These are phyloP conservation scores for Ganoderma leucocontextum DNA, from an alignment of 1,284 basidiomycete genomes.

Conservation along the genomic window DNA sequence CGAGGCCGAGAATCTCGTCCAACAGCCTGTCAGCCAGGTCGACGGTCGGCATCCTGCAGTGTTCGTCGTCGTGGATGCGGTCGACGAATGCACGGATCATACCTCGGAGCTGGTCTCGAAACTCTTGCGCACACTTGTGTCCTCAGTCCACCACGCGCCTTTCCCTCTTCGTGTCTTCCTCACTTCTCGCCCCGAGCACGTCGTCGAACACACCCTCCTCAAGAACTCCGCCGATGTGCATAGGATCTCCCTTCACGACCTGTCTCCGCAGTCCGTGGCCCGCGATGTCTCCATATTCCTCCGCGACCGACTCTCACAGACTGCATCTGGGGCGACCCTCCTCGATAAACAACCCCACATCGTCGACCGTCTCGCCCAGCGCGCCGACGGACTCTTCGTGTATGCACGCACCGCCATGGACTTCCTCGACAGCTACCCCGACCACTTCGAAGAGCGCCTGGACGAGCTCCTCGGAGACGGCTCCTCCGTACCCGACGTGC, in stretches of 20 bases:
- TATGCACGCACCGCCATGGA: constrained; percentile 18
- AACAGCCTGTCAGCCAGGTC: not conserved
- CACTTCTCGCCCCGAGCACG: not conserved
- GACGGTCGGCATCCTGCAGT: not conserved
- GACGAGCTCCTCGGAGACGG: constrained; percentile 14
- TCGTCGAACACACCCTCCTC: not conserved
- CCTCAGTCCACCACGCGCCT: not conserved
- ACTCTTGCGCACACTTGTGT: not conserved
- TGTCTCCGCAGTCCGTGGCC: not conserved
- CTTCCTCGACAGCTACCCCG: constrained; percentile 16
- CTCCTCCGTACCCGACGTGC: not conserved
- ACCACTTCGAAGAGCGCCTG: constrained; percentile 13
- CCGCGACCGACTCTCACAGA: not conserved
- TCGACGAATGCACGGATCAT: constrained; percentile 22
- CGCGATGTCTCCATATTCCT: not conserved
- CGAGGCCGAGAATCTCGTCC: constrained; percentile 16
- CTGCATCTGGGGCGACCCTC: not conserved
- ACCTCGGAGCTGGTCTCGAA: constrained; percentile 15
- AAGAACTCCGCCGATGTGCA: not conserved
- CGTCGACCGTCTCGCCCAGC: constrained; percentile 12
- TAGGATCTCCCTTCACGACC: not conserved
- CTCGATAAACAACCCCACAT: constrained; percentile 5
- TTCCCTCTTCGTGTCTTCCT: not conserved
- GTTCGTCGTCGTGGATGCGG: constrained; percentile 26
- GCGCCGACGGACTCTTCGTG: constrained; percentile 26